Percentiles rank a stretch among this genome's conserved stretches.
These are phyloP conservation scores for Limnanthes douglasii DNA, from an alignment of 345 rosid species.

Conservation along the genomic window DNA sequence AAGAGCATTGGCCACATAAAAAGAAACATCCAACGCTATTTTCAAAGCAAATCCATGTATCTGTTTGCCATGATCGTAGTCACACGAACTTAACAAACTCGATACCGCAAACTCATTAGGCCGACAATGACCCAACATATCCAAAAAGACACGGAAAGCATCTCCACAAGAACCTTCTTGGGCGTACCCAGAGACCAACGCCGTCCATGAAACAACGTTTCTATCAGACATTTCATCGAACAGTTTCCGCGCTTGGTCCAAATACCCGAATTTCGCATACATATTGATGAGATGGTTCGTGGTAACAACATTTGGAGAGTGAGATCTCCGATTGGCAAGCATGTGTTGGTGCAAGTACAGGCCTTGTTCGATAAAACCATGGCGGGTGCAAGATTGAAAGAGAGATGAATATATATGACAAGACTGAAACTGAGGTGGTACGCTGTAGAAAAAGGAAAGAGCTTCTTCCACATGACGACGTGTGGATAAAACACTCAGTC, in stretches of 20 bases:
- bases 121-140: slow-evolving; percentile 37
- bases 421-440: slow-evolving; percentile 20
- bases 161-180: slow-evolving; percentile 32
- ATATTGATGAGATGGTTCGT: slow-evolving; percentile 48
- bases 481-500: slow-evolving; percentile 15
- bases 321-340: slow-evolving; percentile 11
- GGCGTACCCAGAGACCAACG: slow-evolving; percentile 55
- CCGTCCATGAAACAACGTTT: slow-evolving; percentile 75
- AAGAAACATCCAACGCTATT: slow-evolving; percentile 29
- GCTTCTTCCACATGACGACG: slow-evolving; percentile 33
- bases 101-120: slow-evolving; percentile 66
- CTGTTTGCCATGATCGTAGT: slow-evolving; percentile 35
- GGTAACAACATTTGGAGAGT: slow-evolving; percentile 19
- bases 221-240: slow-evolving; percentile 54
- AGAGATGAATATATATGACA: slow-evolving; percentile 35
- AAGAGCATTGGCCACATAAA: slow-evolving; percentile 57
- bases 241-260: slow-evolving; percentile 29
- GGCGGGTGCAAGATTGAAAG: slow-evolving; percentile 54
- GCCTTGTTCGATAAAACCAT: slow-evolving; percentile 37
- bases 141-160: slow-evolving; percentile 28
- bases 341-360: slow-evolving; percentile 37
- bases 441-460: slow-evolving; percentile 23
- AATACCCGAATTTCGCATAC: slow-evolving; percentile 48
- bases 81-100: slow-evolving; percentile 52
- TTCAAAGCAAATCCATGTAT: slow-evolving; percentile 57